These are phyloP conservation scores for Penicillium coprophilum DNA, from an alignment of 495 filamentous ascomycete genomes.

Conservation along the genomic window DNA sequence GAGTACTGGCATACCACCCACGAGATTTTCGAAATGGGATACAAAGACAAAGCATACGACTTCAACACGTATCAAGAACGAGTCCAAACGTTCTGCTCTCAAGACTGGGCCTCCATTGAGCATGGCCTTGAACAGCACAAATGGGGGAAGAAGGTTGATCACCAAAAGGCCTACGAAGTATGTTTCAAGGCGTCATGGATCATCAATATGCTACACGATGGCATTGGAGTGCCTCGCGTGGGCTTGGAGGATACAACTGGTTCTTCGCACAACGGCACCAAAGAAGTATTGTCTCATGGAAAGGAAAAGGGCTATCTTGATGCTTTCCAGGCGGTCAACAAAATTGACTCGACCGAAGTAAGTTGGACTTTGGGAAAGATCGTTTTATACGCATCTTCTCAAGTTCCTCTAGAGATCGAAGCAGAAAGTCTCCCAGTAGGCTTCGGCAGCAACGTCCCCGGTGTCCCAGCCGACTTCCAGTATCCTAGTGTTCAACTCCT, in stretches of 20 bases:
- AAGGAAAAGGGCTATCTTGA: slow-evolving; percentile 80
- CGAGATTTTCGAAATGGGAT: slow-evolving; percentile 80
- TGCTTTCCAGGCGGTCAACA: slow-evolving; percentile 90
- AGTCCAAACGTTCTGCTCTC: slow-evolving; percentile 81
- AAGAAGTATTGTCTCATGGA: slow-evolving; percentile 65
- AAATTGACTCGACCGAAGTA: slow-evolving; percentile 90
- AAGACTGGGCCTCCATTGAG: slow-evolving; percentile 75
- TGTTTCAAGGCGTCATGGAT: slow-evolving; percentile 99
- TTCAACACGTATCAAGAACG: slow-evolving; percentile 85
- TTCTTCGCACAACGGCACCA: slow-evolving; percentile 67
- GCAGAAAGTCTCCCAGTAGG: slow-evolving; percentile 73
- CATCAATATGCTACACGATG: slow-evolving; percentile 92
- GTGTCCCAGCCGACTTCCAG: slow-evolving; percentile 77
- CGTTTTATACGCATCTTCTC: slow-evolving; percentile 91
- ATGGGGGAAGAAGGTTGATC: slow-evolving; percentile 77
- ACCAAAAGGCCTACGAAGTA: slow-evolving; percentile 72
- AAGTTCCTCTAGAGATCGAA: slow-evolving; percentile 64
- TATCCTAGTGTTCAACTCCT: slow-evolving; percentile 66
- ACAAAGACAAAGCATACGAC: slow-evolving; percentile 85
- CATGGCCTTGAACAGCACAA: slow-evolving; percentile 59
- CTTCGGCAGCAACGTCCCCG: slow-evolving; percentile 77
- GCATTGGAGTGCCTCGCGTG: slow-evolving; percentile 90
- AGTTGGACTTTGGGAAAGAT: slow-evolving; percentile 98
- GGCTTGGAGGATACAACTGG: slow-evolving; percentile 64
- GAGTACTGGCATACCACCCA: slow-evolving; percentile 99